A percentile compares a stretch with the other conserved stretches of the same genome.
These are phyloP conservation scores for Isoetes taiwanensis DNA, from an alignment of 75 land plant genomes.

Conservation along the genomic window DNA sequence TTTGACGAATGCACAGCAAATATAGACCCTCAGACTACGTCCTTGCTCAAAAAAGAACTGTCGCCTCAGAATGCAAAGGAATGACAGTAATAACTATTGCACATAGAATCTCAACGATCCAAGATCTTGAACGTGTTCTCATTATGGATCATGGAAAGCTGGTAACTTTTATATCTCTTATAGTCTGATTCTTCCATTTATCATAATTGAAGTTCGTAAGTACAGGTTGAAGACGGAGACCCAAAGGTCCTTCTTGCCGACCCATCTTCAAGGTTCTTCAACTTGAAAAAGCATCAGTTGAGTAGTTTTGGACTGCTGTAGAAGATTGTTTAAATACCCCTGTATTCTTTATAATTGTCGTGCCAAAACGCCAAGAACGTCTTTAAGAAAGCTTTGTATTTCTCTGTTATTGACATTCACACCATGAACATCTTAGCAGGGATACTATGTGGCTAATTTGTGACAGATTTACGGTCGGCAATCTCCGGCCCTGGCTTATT, in stretches of 20 bases:
- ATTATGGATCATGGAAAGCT: constrained; percentile 67
- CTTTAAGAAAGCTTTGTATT: too few species aligned
- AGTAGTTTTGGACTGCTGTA: too few species aligned
- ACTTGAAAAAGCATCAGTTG: constrained; percentile 58
- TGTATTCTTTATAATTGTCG: too few species aligned
- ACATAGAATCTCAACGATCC: constrained; percentile 72
- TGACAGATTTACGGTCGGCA: too few species aligned
- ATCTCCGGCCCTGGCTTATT: too few species aligned
- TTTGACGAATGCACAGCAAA: constrained; percentile 97
- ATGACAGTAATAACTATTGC: constrained; percentile 88
- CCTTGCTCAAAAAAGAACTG: constrained; percentile 45
- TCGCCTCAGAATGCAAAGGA: constrained; percentile 55
- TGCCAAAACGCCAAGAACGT: too few species aligned
- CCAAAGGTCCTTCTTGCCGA: constrained; percentile 49
- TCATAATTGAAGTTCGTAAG: background rate
- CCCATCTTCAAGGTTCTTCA: constrained; percentile 43
- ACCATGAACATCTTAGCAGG: too few species aligned
- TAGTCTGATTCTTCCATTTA: background rate
- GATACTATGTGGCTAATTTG: too few species aligned
- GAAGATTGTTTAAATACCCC: too few species aligned
- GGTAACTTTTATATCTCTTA: constrained; percentile 27
- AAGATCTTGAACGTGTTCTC: constrained; percentile 52
- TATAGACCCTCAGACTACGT: constrained; percentile 68
- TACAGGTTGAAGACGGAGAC: constrained; percentile 80
- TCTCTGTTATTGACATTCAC: too few species aligned